phyloP scores from a whole-genome alignment of 257 asterid species.

The Solanum dulcamara region DNA sequence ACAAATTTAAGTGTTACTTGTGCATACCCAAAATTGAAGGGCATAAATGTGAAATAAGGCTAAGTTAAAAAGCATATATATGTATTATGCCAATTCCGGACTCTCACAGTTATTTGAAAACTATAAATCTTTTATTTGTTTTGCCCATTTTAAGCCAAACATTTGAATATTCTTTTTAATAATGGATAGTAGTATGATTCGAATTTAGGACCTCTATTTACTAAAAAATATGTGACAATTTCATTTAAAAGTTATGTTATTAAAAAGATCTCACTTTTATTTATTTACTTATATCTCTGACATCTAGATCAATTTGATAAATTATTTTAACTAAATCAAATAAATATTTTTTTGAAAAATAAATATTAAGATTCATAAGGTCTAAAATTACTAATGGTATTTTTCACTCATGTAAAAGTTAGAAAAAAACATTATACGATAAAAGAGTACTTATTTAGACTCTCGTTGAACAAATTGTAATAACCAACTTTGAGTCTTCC shows the following conservation, averaged over 20 bases:
- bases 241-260: background rate
- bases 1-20: too few species aligned
- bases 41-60: too few species aligned
- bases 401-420: background rate
- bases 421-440: background rate
- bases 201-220: too few species aligned
- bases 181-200: too few species aligned
- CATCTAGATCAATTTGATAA: background rate
- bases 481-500: background rate
- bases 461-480: background rate
- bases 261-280: background rate
- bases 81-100: too few species aligned
- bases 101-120: background rate
- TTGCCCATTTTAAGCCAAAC: background rate
- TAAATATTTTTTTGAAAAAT: background rate
- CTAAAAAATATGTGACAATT: too few species aligned
- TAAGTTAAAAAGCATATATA: too few species aligned
- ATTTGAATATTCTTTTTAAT: background rate
- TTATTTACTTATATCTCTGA: background rate
- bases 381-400: background rate
- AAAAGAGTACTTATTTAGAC: background rate
- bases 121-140: background rate
- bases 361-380: background rate
- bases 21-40: too few species aligned
- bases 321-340: background rate